phyloP scores from a whole-genome alignment of 1,284 basidiomycete species.

The Rhodotorula sp. region DNA sequence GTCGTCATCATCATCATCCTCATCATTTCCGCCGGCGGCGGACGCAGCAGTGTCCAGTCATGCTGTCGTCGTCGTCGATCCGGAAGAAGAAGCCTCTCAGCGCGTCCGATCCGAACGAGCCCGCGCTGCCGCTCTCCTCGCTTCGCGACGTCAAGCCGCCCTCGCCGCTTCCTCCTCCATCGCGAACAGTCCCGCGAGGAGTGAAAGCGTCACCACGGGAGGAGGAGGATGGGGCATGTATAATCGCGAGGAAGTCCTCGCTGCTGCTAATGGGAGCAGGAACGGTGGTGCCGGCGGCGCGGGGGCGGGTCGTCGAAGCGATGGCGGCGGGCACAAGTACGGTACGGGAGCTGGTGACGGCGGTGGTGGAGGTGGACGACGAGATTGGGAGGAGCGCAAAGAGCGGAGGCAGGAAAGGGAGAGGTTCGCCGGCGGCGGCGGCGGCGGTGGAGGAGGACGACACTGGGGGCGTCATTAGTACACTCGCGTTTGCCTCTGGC shows the following conservation, averaged over 20 bases:
- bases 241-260: conserved; percentile 25
- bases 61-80: conserved; percentile 3
- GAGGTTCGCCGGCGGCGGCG: neutral
- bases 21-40: too few relatives aligned
- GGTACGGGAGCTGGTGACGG: too few relatives aligned
- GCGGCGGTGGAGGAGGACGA: neutral
- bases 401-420: neutral
- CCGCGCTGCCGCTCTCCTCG: conserved; percentile 33
- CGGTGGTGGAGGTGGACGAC: neutral
- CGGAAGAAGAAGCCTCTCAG: conserved; percentile 11
- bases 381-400: neutral
- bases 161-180: neutral
- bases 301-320: neutral
- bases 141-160: conserved; percentile 8
- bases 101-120: conserved; percentile 35
- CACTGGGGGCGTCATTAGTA: neutral
- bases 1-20: neutral
- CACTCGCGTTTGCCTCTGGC: neutral
- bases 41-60: neutral
- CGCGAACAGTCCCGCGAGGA: conserved; percentile 12
- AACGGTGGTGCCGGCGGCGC: neutral
- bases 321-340: too few relatives aligned
- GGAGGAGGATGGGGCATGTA: conserved; percentile 30
- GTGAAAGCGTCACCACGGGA: conserved; percentile 15
- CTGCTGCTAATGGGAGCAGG: conserved; percentile 16